Evolutionary conservation across 768 basidiomycete species (phyloP).

Genomic region (Epithele typhae): DNA sequence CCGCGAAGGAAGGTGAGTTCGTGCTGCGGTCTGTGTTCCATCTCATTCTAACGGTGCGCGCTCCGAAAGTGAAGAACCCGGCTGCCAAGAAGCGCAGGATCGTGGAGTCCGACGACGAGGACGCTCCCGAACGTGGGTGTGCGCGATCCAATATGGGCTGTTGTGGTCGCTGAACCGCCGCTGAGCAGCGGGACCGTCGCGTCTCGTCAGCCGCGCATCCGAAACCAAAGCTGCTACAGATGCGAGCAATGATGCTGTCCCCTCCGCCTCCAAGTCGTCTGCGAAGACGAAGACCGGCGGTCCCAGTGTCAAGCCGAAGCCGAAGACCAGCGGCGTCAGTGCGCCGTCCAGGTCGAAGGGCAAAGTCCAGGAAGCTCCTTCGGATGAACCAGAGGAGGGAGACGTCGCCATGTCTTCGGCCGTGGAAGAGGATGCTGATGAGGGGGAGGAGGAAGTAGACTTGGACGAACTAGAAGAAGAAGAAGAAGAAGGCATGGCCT

Average conservation of each 20-base stretch:
- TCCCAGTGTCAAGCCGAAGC: no score
- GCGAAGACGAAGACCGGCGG: no score
- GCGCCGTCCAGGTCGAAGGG: neutral
- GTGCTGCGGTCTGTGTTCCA: no score
- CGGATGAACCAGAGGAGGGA: constrained; percentile 17
- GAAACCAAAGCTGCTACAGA: no score
- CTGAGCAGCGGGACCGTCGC: no score
- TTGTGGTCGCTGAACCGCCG: no score
- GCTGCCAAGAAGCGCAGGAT: constrained; percentile 30
- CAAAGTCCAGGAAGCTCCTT: constrained; percentile 1
- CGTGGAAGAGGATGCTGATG: constrained; percentile 26
- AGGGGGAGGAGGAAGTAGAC: constrained; percentile 28
- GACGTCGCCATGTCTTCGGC: constrained; percentile 15
- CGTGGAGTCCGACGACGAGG: constrained; percentile 32
- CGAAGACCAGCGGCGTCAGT: no score
- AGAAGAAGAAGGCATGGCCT: constrained; percentile 48
- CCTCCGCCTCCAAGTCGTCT: no score
- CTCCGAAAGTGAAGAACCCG: constrained; percentile 10
- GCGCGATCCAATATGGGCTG: no score
- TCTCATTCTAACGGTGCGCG: no score
- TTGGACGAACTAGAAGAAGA: constrained; percentile 33
- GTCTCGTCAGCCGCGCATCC: no score
- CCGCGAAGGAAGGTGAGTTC: constrained; percentile 4
- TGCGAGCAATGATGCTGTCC: no score
- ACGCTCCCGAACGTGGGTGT: constrained; percentile 6